Evolutionary conservation across 345 rosid species (phyloP), one percentile per base, ranked within the genome.

Genomic region (Toxicodendron radicans): DNA sequence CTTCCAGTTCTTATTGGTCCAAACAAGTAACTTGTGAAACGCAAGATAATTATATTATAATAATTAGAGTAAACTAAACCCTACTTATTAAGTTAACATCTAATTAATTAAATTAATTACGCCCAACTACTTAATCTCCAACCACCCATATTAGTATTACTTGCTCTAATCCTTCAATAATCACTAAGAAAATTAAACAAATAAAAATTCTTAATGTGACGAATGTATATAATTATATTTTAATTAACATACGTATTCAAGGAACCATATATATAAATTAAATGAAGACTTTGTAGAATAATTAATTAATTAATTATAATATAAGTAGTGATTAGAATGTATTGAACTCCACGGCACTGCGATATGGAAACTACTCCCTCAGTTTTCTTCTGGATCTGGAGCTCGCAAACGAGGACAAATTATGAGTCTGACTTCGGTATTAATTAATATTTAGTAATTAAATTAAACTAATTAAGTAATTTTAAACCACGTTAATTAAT

Each of bases 321-420:
- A n/a, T n/a, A n/a, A 11, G 51, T 46, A 46, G 51, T 46, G 51
- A 27, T 27, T 38, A 16, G n/a, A 51, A 51, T 75, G 61, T 51
- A 41, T 72, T 60, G 66, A 46, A 60, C 18, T 23, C 51, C 82
- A 73, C 78, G 82, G 71, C 78, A 67, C 64, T 71, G 57, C 24
- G 57, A 38, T 20, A 56, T 41, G 49, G 20, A 59, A 76, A 45
- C 13, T 62, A 21, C 10, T 12, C 21, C 5, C 71, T 17, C 13
- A 3, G 3, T 5, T 41, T 72, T 33, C 58, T 74, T 60, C 62
- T 43, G 54, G 73, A 69, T 60, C 62, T 43, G 54, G 73, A 69
- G 61, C 23, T 11, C 3, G 60, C 9, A 23, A 43, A 3, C 14
- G 1, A 20, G 1, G 51, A 43, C 52, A 20, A 45, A 64, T n/a